phyloP scores from a whole-genome alignment of 2,329 filamentous ascomycete species.

The Arachnopeziza araneosa region DNA sequence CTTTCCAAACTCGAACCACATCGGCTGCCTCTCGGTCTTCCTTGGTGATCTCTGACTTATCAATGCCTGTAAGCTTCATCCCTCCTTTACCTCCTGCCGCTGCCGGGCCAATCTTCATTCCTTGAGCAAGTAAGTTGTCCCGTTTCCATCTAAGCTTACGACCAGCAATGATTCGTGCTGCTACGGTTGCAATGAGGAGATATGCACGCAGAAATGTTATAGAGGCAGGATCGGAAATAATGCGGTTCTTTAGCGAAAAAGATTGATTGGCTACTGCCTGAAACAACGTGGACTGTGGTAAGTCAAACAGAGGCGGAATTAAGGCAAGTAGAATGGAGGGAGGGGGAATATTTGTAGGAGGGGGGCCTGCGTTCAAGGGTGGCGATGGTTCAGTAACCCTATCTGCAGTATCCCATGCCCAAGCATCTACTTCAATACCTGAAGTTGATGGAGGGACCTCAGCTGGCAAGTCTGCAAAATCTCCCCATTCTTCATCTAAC shows the following conservation, averaged over 20 bases:
- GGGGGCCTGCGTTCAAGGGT: slow-evolving; percentile 9
- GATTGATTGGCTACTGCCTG: slow-evolving; percentile 56
- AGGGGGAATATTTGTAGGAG: slow-evolving; percentile 73
- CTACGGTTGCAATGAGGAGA: slow-evolving; percentile 58
- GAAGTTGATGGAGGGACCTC: slow-evolving; percentile 20
- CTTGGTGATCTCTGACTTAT: slow-evolving; percentile 73
- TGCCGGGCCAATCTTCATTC: slow-evolving; percentile 78
- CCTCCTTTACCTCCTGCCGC: slow-evolving; percentile 69
- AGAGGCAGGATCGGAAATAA: slow-evolving; percentile 58
- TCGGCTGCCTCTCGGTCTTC: slow-evolving; percentile 84
- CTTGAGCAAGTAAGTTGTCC: slow-evolving; percentile 76
- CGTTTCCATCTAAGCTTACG: slow-evolving; percentile 86
- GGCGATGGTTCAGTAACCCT: background rate
- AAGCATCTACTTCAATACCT: slow-evolving; percentile 24
- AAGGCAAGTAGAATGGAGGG: slow-evolving; percentile 75
- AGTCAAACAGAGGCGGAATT: slow-evolving; percentile 65
- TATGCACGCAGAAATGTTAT: slow-evolving; percentile 60
- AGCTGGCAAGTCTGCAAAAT: slow-evolving; percentile 41
- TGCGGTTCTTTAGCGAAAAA: slow-evolving; percentile 52
- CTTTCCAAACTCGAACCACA: slow-evolving; percentile 68
- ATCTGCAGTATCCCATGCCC: slow-evolving; percentile 30
- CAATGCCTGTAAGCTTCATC: slow-evolving; percentile 87
- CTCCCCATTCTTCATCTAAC: slow-evolving; percentile 47
- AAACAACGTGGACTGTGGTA: slow-evolving; percentile 60
- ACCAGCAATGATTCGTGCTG: slow-evolving; percentile 77